These are phyloP conservation scores for Hansenula anomala DNA, from an alignment of 1,139 yeast species.

Conservation along the genomic window DNA sequence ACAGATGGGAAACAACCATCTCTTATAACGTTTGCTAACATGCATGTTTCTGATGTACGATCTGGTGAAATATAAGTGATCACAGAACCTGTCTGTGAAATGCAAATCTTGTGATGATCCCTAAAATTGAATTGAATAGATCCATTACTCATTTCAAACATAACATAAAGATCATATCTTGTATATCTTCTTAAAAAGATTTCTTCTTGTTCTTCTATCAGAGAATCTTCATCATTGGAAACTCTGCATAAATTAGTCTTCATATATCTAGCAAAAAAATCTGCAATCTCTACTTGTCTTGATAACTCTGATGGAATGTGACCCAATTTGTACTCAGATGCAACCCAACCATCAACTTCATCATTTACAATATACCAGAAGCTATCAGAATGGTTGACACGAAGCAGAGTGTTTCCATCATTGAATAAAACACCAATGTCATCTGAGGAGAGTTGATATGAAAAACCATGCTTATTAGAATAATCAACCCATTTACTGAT, in stretches of 20 bases:
- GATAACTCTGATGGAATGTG: slow-evolving; percentile 58
- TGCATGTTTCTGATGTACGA: slow-evolving; percentile 67
- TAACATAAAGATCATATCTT: slow-evolving; percentile 71
- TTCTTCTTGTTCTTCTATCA: slow-evolving; percentile 46
- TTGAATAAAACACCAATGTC: slow-evolving; percentile 91
- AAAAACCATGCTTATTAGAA: slow-evolving; percentile 91
- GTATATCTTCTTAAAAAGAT: slow-evolving; percentile 78
- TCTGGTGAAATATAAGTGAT: slow-evolving; percentile 81
- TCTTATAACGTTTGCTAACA: slow-evolving; percentile 54
- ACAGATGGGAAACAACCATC: slow-evolving; percentile 60
- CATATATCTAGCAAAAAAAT: slow-evolving; percentile 81
- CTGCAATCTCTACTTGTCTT: slow-evolving; percentile 76
- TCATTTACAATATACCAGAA: slow-evolving; percentile 59
- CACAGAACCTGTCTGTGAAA: slow-evolving; percentile 70
- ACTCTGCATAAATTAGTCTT: slow-evolving; percentile 74
- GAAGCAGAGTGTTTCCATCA: slow-evolving; percentile 74
- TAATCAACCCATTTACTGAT: slow-evolving; percentile 98
- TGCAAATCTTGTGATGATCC: slow-evolving; percentile 86
- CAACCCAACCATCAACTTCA: slow-evolving; percentile 67
- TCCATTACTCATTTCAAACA: slow-evolving; percentile 93
- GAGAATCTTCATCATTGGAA: slow-evolving; percentile 47
- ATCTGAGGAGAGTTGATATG: slow-evolving; percentile 86
- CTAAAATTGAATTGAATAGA: slow-evolving; percentile 90
- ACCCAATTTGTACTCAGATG: slow-evolving; percentile 53
- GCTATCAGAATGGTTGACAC: slow-evolving; percentile 57